phyloP scores from a whole-genome alignment of 73 alveolate genomes.

The Symbiodinium pilosum region DNA sequence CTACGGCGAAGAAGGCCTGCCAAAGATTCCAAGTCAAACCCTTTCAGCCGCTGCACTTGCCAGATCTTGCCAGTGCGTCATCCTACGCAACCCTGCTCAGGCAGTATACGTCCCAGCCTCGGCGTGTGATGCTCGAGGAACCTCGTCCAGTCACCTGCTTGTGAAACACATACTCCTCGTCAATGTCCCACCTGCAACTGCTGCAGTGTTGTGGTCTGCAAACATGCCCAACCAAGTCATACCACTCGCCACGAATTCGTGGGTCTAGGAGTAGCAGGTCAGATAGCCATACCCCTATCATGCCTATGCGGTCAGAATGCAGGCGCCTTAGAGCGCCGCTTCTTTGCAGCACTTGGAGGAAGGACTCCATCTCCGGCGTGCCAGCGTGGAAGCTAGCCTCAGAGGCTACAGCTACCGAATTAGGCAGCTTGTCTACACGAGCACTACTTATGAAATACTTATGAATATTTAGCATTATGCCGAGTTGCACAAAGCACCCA shows the following conservation, averaged over 20 bases:
- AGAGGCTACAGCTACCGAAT: too few species aligned
- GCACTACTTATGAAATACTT: too few species aligned
- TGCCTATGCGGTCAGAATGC: too few species aligned
- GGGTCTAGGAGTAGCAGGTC: too few species aligned
- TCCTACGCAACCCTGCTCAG: too few species aligned
- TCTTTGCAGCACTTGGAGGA: not conserved
- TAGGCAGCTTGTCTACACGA: too few species aligned
- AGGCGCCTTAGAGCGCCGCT: slow-evolving; percentile 16
- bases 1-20: slow-evolving; percentile 6
- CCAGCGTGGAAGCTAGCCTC: slow-evolving; percentile 46
- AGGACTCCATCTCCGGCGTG: slow-evolving; percentile 10
- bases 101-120: not conserved
- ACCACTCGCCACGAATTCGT: too few species aligned
- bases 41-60: too few species aligned
- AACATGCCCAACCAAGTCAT: too few species aligned
- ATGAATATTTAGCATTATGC: too few species aligned
- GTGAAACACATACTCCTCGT: slow-evolving; percentile 52
- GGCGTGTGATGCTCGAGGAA: not conserved
- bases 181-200: slow-evolving; percentile 70
- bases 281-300: not conserved
- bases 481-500: slow-evolving; percentile 39
- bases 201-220: too few species aligned
- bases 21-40: not conserved
- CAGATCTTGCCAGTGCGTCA: too few species aligned
- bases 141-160: slow-evolving; percentile 22